Conservation (phyloP, 2,329 filamentous ascomycete genomes). For the Claviceps sp. region DNA sequence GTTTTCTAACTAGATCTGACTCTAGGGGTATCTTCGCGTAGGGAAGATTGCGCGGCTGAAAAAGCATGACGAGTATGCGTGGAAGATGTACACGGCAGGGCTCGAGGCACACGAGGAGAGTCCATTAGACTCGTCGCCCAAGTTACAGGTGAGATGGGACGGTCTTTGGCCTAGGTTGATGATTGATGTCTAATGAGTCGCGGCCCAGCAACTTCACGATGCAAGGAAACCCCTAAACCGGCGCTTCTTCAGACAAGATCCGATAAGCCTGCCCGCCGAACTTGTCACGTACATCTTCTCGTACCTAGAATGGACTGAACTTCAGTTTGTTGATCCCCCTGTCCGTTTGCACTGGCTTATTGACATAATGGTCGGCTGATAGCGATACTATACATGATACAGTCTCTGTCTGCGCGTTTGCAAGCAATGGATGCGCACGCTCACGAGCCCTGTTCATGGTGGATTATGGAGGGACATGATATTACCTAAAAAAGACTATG, state of each 20-base stretch:
- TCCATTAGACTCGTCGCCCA: too few species aligned
- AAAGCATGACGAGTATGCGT: conserved; percentile 19
- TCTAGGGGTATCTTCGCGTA: conserved; percentile 28
- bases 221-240: conserved; percentile 22
- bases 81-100: too few species aligned
- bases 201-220: conserved; percentile 15
- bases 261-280: too few species aligned
- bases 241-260: conserved; percentile 5
- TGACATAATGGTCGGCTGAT: not conserved
- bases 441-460: conserved; percentile 16
- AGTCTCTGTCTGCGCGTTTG: not conserved
- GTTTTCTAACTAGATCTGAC: not conserved
- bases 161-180: not conserved
- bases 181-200: not conserved
- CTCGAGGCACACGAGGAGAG: too few species aligned
- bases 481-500: conserved; percentile 12
- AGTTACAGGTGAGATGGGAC: conserved; percentile 18
- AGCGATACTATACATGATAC: too few species aligned
- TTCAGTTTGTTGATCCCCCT: conserved; percentile 12
- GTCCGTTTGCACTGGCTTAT: not conserved
- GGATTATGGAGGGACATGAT: conserved; percentile 19
- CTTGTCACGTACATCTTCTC: conserved; percentile 20
- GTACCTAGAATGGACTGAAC: conserved; percentile 19
- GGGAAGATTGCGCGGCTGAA: conserved; percentile 26
- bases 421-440: conserved; percentile 17